Evolutionary conservation across 371 early-diverging fungal species (phyloP).

Genomic region (Rhizomucor pusillus): DNA sequence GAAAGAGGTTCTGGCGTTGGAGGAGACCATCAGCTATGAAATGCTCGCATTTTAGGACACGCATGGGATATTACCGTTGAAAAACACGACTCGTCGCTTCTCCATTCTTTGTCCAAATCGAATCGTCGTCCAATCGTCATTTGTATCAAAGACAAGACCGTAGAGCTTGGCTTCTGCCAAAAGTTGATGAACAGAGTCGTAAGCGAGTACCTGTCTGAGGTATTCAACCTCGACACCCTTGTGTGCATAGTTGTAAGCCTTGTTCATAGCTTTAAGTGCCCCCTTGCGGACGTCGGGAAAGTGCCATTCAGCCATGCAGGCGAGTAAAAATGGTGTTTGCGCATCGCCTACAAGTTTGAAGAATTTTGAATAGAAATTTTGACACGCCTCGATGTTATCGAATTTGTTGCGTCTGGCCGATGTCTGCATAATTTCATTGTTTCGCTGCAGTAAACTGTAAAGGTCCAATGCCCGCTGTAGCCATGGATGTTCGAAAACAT

Average conservation of each 20-base stretch:
- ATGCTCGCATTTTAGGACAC: too few species aligned
- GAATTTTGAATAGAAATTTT: conserved; percentile 62
- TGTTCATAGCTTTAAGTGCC: conserved; percentile 75
- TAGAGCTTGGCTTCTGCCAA: conserved; percentile 29
- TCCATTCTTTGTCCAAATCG: conserved; percentile 31
- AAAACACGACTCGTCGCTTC: conserved; percentile 17
- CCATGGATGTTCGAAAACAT: conserved; percentile 54
- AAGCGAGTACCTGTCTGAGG: conserved; percentile 25
- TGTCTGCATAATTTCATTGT: conserved; percentile 50
- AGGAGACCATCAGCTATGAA: too few species aligned
- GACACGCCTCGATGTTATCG: conserved; percentile 53
- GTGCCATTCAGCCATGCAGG: conserved; percentile 72
- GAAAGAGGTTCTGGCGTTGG: conserved; percentile 33
- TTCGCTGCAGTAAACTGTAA: conserved; percentile 58
- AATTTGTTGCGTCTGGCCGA: conserved; percentile 43
- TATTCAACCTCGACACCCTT: conserved; percentile 37
- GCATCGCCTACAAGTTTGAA: conserved; percentile 63
- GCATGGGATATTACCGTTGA: conserved; percentile 24
- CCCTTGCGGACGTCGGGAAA: conserved; percentile 74
- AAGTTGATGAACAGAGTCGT: conserved; percentile 31
- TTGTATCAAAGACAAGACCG: conserved; percentile 29
- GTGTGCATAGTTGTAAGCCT: conserved; percentile 48
- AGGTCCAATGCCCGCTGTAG: conserved; percentile 70
- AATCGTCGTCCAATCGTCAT: conserved; percentile 15
- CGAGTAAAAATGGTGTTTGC: conserved; percentile 67